phyloP scores from a whole-genome alignment of 805 yeast genomes.

The Monosporozyma unispora region DNA sequence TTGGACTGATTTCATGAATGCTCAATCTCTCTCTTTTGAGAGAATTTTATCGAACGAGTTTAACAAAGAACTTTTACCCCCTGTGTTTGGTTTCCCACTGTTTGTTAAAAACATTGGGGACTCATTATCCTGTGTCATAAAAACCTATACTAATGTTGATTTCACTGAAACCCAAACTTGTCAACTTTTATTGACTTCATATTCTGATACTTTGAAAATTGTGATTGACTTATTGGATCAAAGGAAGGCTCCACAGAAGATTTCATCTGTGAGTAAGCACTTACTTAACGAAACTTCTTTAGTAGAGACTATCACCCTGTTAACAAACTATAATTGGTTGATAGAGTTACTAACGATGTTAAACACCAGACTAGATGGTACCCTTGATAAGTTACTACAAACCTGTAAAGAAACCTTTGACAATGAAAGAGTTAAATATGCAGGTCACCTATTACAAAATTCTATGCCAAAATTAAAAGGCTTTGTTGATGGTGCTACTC shows the following conservation, averaged over 20 bases:
- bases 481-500: constrained; percentile 56
- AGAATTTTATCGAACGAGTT: constrained; percentile 26
- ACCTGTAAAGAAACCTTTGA: constrained; percentile 24
- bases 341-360: constrained; percentile 32
- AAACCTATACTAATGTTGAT: not conserved
- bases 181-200: not conserved
- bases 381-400: constrained; percentile 16
- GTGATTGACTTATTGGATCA: constrained; percentile 4
- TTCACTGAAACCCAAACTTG: not conserved
- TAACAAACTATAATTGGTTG: constrained; percentile 48
- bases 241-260: not conserved
- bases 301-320: constrained; percentile 37
- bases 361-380: constrained; percentile 11
- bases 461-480: constrained; percentile 60
- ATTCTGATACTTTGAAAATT: not conserved
- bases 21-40: constrained; percentile 41
- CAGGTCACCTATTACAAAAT: constrained; percentile 39
- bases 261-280: not conserved
- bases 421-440: constrained; percentile 35
- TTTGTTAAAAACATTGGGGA: constrained; percentile 32
- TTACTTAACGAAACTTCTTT: constrained; percentile 14
- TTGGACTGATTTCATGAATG: constrained; percentile 54
- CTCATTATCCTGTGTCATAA: not conserved
- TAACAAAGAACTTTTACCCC: constrained; percentile 35
- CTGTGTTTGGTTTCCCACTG: constrained; percentile 40